Base-by-base conservation (phyloP, 2,329 filamentous ascomycete genomes). In the Daldinia sp. region DNA sequence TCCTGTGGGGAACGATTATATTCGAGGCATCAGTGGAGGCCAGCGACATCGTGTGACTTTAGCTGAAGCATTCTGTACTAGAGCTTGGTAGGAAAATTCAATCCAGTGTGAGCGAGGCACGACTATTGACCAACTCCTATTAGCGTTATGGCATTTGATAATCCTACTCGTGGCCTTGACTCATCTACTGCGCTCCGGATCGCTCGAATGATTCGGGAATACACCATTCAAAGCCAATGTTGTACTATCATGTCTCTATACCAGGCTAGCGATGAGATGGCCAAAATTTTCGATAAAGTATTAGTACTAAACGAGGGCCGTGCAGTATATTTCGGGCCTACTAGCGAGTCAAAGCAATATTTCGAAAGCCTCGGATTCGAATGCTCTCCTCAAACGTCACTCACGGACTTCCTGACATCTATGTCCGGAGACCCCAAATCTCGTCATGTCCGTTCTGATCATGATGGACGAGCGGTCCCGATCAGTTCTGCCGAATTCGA, bases 41-140 rank as follows among this genome's bases (percentile, higher is more conserved):
- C 83, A 87, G 70, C 80, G 84, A 62, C 88, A 90, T 74, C 84
- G 90, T 76, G 88, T 91, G 1, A 86, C 84, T 39, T 88, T 91
- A 62, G 88, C 86, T 0, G 89, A 91, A 74, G 87, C 87, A 2
- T 81, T 87, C 23, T 37, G 30, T 29, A 57, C 53, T 2, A 15
- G 32, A 11, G 30, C 53, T 8, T 30, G 32, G 53, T 57, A 49
- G 19, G 41, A 17, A 50, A 79, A 88, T 11, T 19, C 35, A 37
- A 9, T 3, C 8, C 15, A 19, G 17, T 17, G 35, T 8, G 7
- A 25, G 85, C 84, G 17, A 41, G 27, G 17, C 23, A 39, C 59
- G 57, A 23, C 47, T 50, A 15, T 17, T 19, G 27, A 27, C 21
- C 29, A 15, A 32, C 13, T n/a, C 15, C 10, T 7, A 13, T 21